These are phyloP conservation scores for Circinella minor DNA, from an alignment of 371 early-diverging fungal species.

Conservation along the genomic window DNA sequence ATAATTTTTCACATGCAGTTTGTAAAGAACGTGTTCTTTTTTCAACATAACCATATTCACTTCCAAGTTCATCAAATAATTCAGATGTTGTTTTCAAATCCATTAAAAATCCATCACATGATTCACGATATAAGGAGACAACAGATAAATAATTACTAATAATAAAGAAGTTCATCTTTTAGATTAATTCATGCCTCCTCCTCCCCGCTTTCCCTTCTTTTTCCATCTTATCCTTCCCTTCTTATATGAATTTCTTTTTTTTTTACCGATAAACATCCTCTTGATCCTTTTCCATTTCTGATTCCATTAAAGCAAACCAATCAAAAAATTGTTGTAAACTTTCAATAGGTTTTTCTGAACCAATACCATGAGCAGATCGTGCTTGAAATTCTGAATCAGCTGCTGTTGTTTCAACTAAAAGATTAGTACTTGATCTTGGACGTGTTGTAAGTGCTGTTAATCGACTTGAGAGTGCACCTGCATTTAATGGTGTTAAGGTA, in stretches of 20 bases:
- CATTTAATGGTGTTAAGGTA: conserved; percentile 28
- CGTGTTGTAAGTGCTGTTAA: conserved; percentile 30
- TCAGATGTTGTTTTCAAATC: conserved; percentile 55
- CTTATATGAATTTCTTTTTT: no score
- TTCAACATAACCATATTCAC: conserved; percentile 77
- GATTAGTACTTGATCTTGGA: conserved; percentile 51
- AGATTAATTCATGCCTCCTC: no score
- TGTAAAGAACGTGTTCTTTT: conserved; percentile 76
- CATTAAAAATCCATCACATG: conserved; percentile 63
- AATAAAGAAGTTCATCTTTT: background rate
- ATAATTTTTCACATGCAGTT: conserved; percentile 76
- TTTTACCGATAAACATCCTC: conserved; percentile 79
- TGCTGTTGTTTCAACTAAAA: conserved; percentile 40
- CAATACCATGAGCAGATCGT: conserved; percentile 36
- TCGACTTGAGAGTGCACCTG: conserved; percentile 32
- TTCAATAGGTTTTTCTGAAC: conserved; percentile 66
- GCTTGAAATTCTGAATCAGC: conserved; percentile 37
- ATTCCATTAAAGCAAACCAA: conserved; percentile 85
- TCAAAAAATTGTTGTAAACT: conserved; percentile 89
- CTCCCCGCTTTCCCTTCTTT: no score
- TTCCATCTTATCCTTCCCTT: no score
- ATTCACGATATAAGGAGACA: conserved; percentile 52
- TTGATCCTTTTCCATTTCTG: conserved; percentile 82
- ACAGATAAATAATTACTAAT: conserved; percentile 57
- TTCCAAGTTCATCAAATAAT: conserved; percentile 64